Conservation (phyloP, 768 basidiomycete species). For the Rhodotorula taiwanensis region DNA sequence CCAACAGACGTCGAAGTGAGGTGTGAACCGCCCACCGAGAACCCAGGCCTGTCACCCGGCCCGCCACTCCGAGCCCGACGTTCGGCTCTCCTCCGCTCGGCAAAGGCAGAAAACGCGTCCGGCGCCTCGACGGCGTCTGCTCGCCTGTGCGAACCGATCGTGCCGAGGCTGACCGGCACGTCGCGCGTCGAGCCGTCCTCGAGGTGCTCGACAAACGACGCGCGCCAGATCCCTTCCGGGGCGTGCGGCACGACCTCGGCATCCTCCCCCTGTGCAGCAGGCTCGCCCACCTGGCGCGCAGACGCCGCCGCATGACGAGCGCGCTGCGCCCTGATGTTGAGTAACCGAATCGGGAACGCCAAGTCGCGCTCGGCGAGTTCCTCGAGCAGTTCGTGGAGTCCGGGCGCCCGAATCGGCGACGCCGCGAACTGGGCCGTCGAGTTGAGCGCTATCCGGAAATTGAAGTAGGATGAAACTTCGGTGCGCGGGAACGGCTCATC, state of each 20-base stretch:
- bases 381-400: constrained; percentile 2
- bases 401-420: not conserved
- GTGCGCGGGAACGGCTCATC: constrained; percentile 8
- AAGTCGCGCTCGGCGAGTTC: constrained; percentile 11
- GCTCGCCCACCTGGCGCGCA: no score
- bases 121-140: not conserved
- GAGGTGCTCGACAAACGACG: constrained; percentile 17
- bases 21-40: no score
- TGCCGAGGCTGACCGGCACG: not conserved
- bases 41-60: no score
- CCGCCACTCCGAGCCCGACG: no score
- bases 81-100: constrained; percentile 2
- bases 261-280: no score
- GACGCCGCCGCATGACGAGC: no score
- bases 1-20: not conserved
- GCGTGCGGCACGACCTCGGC: not conserved
- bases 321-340: no score
- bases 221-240: constrained; percentile 22
- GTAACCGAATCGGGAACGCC: constrained; percentile 2
- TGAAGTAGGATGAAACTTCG: not conserved
- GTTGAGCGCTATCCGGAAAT: constrained; percentile 13
- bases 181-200: constrained; percentile 1
- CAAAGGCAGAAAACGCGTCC: not conserved
- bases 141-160: no score
- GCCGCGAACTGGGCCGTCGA: not conserved